These are phyloP conservation scores for Eruca vesicaria DNA, from an alignment of 441 rosid genomes.

Conservation along the genomic window DNA sequence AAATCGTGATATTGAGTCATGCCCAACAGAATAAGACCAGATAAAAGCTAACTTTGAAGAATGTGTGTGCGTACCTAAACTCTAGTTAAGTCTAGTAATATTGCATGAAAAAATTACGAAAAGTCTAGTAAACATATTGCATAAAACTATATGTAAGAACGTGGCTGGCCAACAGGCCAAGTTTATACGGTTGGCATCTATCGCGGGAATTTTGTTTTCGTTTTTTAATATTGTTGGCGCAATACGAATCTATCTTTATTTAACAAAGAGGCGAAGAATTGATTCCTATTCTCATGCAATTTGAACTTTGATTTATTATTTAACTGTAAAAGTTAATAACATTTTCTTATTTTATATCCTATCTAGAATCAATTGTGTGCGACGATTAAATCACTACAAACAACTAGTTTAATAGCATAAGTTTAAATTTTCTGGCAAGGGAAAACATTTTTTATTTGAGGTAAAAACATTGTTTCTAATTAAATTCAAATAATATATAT, in stretches of 20 bases:
- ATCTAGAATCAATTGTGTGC: slow-evolving; percentile 8
- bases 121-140: slow-evolving; percentile 3
- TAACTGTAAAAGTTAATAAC: neutral
- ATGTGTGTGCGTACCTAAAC: slow-evolving; percentile 1
- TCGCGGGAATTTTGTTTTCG: slow-evolving; percentile 35
- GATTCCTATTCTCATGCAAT: slow-evolving; percentile 48
- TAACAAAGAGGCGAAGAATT: slow-evolving; percentile 74
- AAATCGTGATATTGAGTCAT: neutral
- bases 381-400: neutral
- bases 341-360: slow-evolving; percentile 10
- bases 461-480: neutral
- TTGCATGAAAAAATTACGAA: neutral
- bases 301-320: slow-evolving; percentile 31
- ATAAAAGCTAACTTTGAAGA: neutral
- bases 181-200: slow-evolving; percentile 41
- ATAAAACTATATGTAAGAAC: slow-evolving; percentile 18
- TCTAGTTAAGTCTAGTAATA: neutral
- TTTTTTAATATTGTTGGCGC: slow-evolving; percentile 36
- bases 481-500: slow-evolving; percentile 22
- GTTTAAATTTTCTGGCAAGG: neutral
- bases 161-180: slow-evolving; percentile 20
- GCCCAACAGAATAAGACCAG: neutral
- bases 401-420: neutral
- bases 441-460: neutral
- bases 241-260: slow-evolving; percentile 67